Conservation (phyloP, 805 yeast species). For the Kodamaea nitidulidarum region DNA sequence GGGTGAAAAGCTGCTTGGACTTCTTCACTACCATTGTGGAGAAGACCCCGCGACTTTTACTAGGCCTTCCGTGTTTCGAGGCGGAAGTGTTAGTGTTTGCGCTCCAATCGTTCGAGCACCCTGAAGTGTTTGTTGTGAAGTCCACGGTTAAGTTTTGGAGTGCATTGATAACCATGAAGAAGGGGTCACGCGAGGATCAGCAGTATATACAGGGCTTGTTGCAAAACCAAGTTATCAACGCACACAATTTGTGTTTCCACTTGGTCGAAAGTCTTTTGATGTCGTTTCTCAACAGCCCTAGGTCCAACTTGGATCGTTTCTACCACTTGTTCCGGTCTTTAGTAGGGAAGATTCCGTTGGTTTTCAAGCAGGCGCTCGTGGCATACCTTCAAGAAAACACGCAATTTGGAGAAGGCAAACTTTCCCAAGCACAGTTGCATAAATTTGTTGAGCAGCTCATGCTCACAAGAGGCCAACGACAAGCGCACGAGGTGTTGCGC, state of each 20-base stretch:
- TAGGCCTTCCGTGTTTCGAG: conserved; percentile 28
- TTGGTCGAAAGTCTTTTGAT: conserved; percentile 25
- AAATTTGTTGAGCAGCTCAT: conserved; percentile 50
- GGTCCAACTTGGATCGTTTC: conserved; percentile 60
- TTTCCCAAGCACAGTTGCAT: conserved; percentile 1
- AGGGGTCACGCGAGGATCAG: conserved; percentile 43
- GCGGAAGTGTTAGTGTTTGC: conserved; percentile 24
- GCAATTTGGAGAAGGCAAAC: conserved; percentile 5
- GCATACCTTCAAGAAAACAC: conserved; percentile 4
- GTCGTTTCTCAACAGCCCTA: conserved; percentile 40
- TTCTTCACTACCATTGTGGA: conserved; percentile 49
- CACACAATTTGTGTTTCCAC: conserved; percentile 19
- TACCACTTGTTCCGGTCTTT: conserved; percentile 49
- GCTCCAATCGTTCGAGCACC: conserved; percentile 37
- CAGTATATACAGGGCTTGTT: conserved; percentile 21
- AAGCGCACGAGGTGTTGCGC: conserved; percentile 53
- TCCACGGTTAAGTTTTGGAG: conserved; percentile 56
- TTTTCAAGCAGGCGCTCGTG: conserved; percentile 34
- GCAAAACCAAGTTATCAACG: conserved; percentile 7
- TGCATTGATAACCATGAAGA: conserved; percentile 41
- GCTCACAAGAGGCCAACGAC: conserved; percentile 63
- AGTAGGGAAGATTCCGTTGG: conserved; percentile 44
- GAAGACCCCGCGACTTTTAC: conserved; percentile 44
- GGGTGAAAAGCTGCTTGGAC: conserved; percentile 48
- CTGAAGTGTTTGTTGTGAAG: conserved; percentile 55